Percentiles rank a stretch among this genome's conserved stretches.
phyloP scores from a whole-genome alignment of 768 basidiomycete species.

The Leccinum imitatum region DNA sequence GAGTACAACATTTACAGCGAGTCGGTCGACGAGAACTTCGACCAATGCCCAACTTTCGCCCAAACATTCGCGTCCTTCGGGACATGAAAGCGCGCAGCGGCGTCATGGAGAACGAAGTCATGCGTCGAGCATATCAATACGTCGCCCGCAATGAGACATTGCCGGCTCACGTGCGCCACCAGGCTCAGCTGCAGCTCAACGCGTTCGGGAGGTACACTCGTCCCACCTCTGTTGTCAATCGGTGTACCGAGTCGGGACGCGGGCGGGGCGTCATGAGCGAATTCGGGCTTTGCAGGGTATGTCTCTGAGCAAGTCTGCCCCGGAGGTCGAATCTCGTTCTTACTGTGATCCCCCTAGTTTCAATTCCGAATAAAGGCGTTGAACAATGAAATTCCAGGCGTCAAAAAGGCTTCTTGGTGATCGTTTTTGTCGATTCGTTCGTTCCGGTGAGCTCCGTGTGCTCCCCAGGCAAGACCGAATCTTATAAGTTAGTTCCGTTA shows the following conservation, averaged over 20 bases:
- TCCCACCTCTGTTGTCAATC: constrained; percentile 85
- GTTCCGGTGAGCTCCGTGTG: background rate
- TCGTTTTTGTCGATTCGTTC: background rate
- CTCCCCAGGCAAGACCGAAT: background rate
- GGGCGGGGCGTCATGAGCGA: constrained; percentile 88
- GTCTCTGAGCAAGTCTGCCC: constrained; percentile 9
- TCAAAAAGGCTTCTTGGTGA: constrained; percentile 92
- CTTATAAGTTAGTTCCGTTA: constrained; percentile 4
- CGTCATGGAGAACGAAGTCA: constrained; percentile 73
- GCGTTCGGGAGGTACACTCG: constrained; percentile 80
- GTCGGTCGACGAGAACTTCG: no score
- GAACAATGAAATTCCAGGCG: constrained; percentile 79
- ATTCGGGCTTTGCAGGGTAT: constrained; percentile 82
- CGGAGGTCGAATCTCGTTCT: background rate
- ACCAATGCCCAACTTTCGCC: constrained; percentile 29
- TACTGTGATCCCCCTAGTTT: constrained; percentile 49
- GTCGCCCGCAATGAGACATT: constrained; percentile 90
- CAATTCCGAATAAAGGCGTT: constrained; percentile 89
- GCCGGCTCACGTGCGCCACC: constrained; percentile 86
- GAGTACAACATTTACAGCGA: no score
- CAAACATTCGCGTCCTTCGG: constrained; percentile 58
- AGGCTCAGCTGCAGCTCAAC: constrained; percentile 92
- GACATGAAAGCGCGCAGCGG: constrained; percentile 77
- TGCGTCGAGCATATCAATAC: constrained; percentile 87
- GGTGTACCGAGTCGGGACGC: constrained; percentile 82